phyloP scores from a whole-genome alignment of 495 filamentous ascomycete genomes.

The Penicillium atrosanguineum region DNA sequence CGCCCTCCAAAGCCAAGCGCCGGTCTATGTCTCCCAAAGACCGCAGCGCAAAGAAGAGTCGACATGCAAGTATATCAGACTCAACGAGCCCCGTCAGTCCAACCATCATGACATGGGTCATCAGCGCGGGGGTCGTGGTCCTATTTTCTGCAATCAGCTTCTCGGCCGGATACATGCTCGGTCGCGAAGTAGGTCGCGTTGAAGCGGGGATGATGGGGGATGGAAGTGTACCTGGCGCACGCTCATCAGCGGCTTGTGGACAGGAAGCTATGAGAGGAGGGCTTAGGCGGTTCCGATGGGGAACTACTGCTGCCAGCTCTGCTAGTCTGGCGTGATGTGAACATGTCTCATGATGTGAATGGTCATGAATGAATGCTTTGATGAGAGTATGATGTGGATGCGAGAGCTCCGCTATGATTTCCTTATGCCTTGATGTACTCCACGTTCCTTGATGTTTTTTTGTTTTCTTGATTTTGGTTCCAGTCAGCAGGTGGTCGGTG shows the following conservation, averaged over 20 bases:
- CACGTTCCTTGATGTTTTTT: neutral
- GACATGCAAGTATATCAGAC: constrained; percentile 32
- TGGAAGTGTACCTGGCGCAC: constrained; percentile 26
- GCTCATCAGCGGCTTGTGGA: constrained; percentile 38
- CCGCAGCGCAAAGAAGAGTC: constrained; percentile 56
- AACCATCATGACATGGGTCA: constrained; percentile 85
- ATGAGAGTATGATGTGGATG: constrained; percentile 3
- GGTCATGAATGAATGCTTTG: constrained; percentile 2
- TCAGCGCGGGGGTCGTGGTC: constrained; percentile 89
- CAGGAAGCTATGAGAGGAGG: constrained; percentile 45
- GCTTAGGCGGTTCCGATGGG: constrained; percentile 45
- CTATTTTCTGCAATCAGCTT: constrained; percentile 90
- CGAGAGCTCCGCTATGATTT: neutral
- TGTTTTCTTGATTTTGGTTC: neutral
- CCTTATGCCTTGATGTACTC: neutral
- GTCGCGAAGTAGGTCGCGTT: constrained; percentile 72
- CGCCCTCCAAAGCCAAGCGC: constrained; percentile 44
- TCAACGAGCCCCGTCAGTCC: constrained; percentile 43
- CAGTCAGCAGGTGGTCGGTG: neutral
- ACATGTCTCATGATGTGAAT: constrained; percentile 1
- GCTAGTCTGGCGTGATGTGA: constrained; percentile 31
- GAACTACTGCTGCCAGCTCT: constrained; percentile 36
- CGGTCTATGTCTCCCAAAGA: constrained; percentile 55
- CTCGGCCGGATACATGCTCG: constrained; percentile 87
- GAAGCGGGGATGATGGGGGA: constrained; percentile 51